These are phyloP conservation scores for Colletotrichum sp. DNA, from an alignment of 2,329 filamentous ascomycete genomes.

Conservation along the genomic window DNA sequence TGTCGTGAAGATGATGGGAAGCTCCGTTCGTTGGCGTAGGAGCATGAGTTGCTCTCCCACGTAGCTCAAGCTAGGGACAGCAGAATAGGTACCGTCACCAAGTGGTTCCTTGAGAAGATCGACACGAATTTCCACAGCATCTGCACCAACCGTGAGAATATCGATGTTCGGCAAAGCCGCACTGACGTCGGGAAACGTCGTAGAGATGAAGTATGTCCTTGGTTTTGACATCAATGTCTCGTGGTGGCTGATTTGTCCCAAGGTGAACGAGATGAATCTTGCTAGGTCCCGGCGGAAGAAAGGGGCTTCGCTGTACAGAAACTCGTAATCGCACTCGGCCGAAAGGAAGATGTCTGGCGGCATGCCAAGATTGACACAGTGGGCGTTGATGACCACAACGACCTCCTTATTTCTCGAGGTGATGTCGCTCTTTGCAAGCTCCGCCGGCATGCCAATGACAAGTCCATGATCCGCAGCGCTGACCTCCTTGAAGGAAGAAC, in stretches of 20 bases:
- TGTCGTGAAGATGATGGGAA: slow-evolving; percentile 91
- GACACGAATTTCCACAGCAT: slow-evolving; percentile 84
- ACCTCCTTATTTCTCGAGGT: slow-evolving; percentile 60
- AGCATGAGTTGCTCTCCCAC: slow-evolving; percentile 88
- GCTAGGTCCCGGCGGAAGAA: slow-evolving; percentile 79
- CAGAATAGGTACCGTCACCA: slow-evolving; percentile 63
- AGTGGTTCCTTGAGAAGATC: slow-evolving; percentile 79
- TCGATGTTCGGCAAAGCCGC: slow-evolving; percentile 84
- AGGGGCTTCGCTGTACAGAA: slow-evolving; percentile 76
- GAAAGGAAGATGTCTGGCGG: slow-evolving; percentile 71
- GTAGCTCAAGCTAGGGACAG: slow-evolving; percentile 80
- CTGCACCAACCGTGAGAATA: slow-evolving; percentile 84
- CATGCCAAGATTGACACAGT: slow-evolving; percentile 75
- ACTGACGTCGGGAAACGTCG: slow-evolving; percentile 85
- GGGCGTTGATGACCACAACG: slow-evolving; percentile 75
- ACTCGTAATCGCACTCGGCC: slow-evolving; percentile 80
- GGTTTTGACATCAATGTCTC: slow-evolving; percentile 78
- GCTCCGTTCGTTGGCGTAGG: slow-evolving; percentile 79
- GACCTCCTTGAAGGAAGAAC: slow-evolving; percentile 59
- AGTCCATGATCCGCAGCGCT: slow-evolving; percentile 60
- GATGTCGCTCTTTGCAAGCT: slow-evolving; percentile 62
- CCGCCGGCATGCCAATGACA: slow-evolving; percentile 70
- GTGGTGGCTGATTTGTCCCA: slow-evolving; percentile 81
- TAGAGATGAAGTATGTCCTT: slow-evolving; percentile 85
- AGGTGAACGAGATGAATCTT: slow-evolving; percentile 78